Evolutionary conservation across 1,139 yeast genomes (phyloP), one percentile per base, ranked within the genome.

Genomic region (Lodderomyces jiufengensis): DNA sequence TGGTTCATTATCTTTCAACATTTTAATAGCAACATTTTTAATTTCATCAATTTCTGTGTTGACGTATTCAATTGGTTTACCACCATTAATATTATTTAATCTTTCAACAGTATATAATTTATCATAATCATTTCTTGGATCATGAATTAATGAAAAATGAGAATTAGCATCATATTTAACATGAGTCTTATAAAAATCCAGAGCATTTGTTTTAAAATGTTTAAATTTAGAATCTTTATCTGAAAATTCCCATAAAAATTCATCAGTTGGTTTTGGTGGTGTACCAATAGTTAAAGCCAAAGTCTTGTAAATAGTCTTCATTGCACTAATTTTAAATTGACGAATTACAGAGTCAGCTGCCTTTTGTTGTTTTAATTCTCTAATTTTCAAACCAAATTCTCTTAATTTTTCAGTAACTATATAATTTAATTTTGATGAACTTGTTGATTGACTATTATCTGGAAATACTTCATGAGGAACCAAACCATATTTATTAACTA

Each of bases 391-490:
- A 9, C 86, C 95, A 56, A 66, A 83, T 57, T 85, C 92, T 47
- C 94, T 73, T 52, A 85, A 66, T 55, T 82, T 80, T 33, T 84
- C 75, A 34, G 80, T 75, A 41, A 85, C 59, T 41, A 83, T 56
- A 45, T 70, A 66, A 57, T 84, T 84, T 66, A 84, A 65, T 37
- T 69, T 68, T 24, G 72, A 50, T 2, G 86, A 70, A 14, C 70
- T 59, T 6, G 78, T 68, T 2, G 94, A 78, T 45, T 83, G 85
- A 46, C 72, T 78, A 34, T 77, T 69, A 54, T 85, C 95, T 5
- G 90, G 88, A 61, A 73, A 85, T 15, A 77, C 59, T 46, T 74
- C 77, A 51, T 80, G 68, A 31, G 95, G 95, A 33, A 85, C 82
- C 37, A 83, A 54, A 28, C 95, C 95, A 49, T 85, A 85, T 58